Conservation (phyloP, 164 flowering plant genomes). For the Chimonanthus praecox region DNA sequence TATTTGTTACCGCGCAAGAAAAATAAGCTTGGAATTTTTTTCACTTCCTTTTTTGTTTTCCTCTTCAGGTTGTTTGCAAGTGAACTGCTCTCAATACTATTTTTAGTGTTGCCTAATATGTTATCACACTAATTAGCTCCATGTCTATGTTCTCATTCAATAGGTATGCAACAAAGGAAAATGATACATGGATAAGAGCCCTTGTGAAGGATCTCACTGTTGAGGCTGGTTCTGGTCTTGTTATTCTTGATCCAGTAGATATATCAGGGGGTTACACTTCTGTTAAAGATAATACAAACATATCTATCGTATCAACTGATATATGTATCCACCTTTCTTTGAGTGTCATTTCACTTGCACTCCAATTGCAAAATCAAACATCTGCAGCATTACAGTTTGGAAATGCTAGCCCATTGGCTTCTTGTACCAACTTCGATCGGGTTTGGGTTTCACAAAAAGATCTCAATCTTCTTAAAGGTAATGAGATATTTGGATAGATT, state of each 20-base stretch:
- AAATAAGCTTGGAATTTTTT: neutral
- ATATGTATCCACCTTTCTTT: slow-evolving; percentile 75
- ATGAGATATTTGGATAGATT: neutral
- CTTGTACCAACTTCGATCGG: slow-evolving; percentile 77
- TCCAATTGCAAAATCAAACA: slow-evolving; percentile 79
- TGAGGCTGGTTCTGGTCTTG: slow-evolving; percentile 97
- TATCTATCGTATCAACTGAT: slow-evolving; percentile 74
- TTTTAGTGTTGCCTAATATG: neutral
- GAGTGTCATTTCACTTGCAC: slow-evolving; percentile 75
- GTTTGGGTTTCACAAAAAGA: slow-evolving; percentile 89
- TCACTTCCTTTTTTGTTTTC: neutral
- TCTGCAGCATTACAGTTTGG: slow-evolving; percentile 71
- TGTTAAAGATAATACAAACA: slow-evolving; percentile 80
- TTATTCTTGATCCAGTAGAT: slow-evolving; percentile 90
- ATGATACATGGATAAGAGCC: slow-evolving; percentile 87
- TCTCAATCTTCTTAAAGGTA: slow-evolving; percentile 12
- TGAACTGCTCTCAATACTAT: neutral
- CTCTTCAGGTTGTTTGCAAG: neutral
- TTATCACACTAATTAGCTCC: no score
- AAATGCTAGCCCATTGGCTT: slow-evolving; percentile 64
- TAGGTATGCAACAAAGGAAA: slow-evolving; percentile 96
- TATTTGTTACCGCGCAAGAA: no score
- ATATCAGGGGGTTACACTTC: slow-evolving; percentile 89
- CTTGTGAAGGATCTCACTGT: slow-evolving; percentile 77
- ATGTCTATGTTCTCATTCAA: slow-evolving; percentile 8